These are phyloP conservation scores for Iris pallida DNA, from an alignment of 116 monocot genomes.

Conservation along the genomic window DNA sequence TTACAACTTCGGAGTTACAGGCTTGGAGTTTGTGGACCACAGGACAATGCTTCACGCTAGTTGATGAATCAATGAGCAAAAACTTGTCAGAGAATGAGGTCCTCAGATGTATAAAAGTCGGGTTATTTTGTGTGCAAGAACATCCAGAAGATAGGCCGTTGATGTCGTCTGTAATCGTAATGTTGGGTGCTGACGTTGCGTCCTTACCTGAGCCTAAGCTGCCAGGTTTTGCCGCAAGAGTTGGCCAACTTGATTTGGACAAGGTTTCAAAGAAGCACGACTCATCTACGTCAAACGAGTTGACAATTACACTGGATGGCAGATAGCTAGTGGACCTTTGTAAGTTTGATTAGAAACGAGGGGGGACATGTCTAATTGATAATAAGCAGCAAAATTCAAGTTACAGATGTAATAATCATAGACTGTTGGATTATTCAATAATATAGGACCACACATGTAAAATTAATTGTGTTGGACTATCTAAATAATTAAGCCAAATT, in stretches of 20 bases:
- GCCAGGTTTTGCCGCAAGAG: conserved; percentile 2
- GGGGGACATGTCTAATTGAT: no score
- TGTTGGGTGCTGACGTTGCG: conserved; percentile 11
- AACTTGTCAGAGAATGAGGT: neutral
- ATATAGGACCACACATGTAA: no score
- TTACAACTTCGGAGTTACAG: neutral
- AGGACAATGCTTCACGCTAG: neutral
- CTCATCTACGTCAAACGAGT: neutral
- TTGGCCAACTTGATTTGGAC: neutral
- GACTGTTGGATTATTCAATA: no score
- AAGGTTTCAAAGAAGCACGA: neutral
- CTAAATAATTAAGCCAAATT: no score
- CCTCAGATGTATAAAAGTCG: neutral
- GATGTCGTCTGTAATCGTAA: conserved; percentile 19
- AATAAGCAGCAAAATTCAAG: no score
- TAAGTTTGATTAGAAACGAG: no score
- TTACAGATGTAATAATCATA: no score
- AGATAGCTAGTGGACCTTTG: neutral
- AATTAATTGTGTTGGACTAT: no score
- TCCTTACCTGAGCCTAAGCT: conserved; percentile 12
- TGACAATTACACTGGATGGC: neutral
- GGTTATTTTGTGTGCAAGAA: neutral
- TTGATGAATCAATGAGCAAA: neutral
- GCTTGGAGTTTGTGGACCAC: neutral
- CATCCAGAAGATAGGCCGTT: conserved; percentile 22